Evolutionary conservation across 371 early-diverging fungal genomes (phyloP), one percentile per base, ranked within the genome.

Genomic region (Mucor mucedo): DNA sequence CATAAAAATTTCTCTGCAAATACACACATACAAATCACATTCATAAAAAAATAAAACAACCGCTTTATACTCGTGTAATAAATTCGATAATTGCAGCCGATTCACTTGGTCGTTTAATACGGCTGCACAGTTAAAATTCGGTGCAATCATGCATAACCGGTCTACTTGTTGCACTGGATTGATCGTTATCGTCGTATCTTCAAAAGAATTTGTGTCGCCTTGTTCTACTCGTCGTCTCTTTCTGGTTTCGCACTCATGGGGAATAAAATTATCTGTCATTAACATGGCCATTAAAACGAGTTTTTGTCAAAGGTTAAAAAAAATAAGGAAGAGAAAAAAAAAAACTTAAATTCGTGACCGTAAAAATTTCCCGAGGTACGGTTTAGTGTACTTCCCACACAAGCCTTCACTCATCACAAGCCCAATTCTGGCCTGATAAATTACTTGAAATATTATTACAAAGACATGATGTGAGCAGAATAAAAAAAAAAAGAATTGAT

Each of bases 1-100:
- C 1, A 4, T 21, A 21, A 38, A 38, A 47, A 21, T 21, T 21
- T 21, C 21, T 21, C 21, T 21, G 30, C 28, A 50, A 40, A 40
- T 14, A n/a, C 49, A 13, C 28, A 66, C 68, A 53, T 69, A 76
- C 76, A 72, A 68, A 54, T 76, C 72, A 21, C 62, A 53, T 45
- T 64, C 66, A 58, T 69, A 70, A 50, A 76, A 76, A 55, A 76
- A 76, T 11, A 76, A 55, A 6, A 72, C 66, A 7, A 72, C 61
- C 0, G 72, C 67, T 32, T 67, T 66, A 16, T 62, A 32, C n/a
- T 54, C 35, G 10, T 28, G 33, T 2, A 74, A 52, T 10, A 67
- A 16, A 30, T 2, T 42, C 2, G 74, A 74, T 33, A 74, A 28
- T 52, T 74, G 74, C 28, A 72, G 4, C 32, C 66, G 55, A 3